Conservation (phyloP, 78 protist genomes). For the Pigoraptor vietnamica region DNA sequence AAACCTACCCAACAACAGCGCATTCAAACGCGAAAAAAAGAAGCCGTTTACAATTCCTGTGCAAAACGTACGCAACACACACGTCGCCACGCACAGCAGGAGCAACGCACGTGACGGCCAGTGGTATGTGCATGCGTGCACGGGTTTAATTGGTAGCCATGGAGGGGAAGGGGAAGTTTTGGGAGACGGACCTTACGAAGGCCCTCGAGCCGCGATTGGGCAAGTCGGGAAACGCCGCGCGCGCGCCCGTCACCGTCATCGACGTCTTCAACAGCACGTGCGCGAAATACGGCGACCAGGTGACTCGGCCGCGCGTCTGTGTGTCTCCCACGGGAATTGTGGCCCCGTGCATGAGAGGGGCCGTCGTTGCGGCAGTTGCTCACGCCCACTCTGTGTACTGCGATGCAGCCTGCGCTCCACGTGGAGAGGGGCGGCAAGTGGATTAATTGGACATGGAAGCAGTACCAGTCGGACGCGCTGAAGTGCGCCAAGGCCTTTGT, state of each 20-base stretch:
- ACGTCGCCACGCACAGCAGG: neutral
- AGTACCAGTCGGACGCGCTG: constrained; percentile 29
- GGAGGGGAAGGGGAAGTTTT: neutral
- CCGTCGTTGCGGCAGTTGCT: neutral
- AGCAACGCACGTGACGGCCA: no score
- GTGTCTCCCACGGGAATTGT: neutral
- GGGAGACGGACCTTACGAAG: neutral
- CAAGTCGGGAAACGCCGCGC: neutral
- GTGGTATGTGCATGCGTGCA: no score
- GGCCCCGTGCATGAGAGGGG: neutral
- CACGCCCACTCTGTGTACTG: neutral
- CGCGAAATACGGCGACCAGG: neutral
- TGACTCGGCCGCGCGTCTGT: neutral
- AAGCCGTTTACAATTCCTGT: no score
- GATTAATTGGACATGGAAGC: constrained; percentile 51
- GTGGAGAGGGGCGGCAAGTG: constrained; percentile 37
- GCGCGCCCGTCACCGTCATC: neutral
- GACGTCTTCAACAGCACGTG: neutral
- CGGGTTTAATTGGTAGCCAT: neutral
- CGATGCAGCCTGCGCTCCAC: constrained; percentile 19
- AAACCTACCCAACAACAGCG: no score
- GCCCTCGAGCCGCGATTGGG: neutral
- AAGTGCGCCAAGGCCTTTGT: neutral
- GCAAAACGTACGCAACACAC: neutral
- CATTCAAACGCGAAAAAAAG: no score